Percentiles rank a stretch among this genome's conserved stretches.
These are phyloP conservation scores for Exophiala alcalophila DNA, from an alignment of 2,329 filamentous ascomycete species.

Conservation along the genomic window DNA sequence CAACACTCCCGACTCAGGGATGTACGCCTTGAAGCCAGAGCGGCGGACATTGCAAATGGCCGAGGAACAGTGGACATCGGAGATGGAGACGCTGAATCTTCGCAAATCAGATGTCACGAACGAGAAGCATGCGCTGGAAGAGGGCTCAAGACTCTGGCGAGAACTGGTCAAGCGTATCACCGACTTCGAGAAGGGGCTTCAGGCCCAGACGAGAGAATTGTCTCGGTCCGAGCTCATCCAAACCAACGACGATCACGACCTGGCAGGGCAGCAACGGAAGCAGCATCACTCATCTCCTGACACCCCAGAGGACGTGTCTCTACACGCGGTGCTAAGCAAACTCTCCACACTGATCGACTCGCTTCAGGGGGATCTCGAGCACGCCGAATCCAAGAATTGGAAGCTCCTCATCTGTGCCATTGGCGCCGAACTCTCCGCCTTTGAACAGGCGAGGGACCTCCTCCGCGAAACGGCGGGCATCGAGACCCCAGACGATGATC, in stretches of 20 bases:
- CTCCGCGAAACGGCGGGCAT: conserved; percentile 27
- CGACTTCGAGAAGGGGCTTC: conserved; percentile 51
- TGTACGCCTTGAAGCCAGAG: conserved; percentile 53
- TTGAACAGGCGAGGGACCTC: conserved; percentile 40
- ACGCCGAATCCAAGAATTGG: conserved; percentile 56
- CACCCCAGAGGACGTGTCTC: conserved; percentile 5
- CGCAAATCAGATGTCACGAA: conserved; percentile 48
- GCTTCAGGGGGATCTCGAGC: conserved; percentile 49
- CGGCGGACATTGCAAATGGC: conserved; percentile 60
- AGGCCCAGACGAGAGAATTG: conserved; percentile 40
- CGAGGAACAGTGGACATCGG: conserved; percentile 54
- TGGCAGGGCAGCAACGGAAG: background rate
- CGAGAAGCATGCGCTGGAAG: conserved; percentile 57
- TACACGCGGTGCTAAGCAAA: conserved; percentile 11
- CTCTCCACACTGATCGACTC: conserved; percentile 31
- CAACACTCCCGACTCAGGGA: conserved; percentile 33
- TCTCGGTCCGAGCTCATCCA: conserved; percentile 16
- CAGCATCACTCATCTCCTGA: no score
- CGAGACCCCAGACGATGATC: background rate
- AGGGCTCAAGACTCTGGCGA: conserved; percentile 59
- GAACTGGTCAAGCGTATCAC: conserved; percentile 52
- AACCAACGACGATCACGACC: background rate
- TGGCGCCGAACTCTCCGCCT: conserved; percentile 60
- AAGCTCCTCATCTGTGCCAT: conserved; percentile 61
- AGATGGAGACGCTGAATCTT: conserved; percentile 45